Evolutionary conservation across 768 basidiomycete genomes (phyloP), one percentile per base, ranked within the genome.

Genomic region (Naganishia randhawae): DNA sequence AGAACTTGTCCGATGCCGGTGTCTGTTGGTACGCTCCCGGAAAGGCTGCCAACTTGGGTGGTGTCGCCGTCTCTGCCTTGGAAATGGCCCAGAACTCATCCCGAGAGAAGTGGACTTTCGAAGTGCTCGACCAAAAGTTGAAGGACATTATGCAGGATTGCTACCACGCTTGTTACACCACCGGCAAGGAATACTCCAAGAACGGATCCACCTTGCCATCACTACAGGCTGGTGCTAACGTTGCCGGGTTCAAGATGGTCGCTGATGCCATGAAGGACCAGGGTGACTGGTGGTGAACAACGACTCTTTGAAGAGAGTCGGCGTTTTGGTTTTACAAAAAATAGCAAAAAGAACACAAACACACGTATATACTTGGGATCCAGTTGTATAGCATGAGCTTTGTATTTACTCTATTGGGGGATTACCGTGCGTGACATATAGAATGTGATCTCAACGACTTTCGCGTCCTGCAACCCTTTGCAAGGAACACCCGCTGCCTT

Each of bases 21-120:
- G 82, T 84, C 67, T 81, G 85, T 62, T 89, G 86, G 86, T 89
- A 89, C 80, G 87, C 87, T 14, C 88, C 89, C 65, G 88, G 88
- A 69, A 90, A 87, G 78, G 83, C 82, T 63, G 79, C 82, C 77
- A 87, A 88, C 81, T 85, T 84, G 72, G 89, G 89, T 79, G 89
- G 89, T 81, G 89, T 90, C 65, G 88, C 87, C 45, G 87, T 88
- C 27, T 88, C 87, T 10, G 87, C 87, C 72, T 32, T 65, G 71
- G 89, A 89, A 82, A 89, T 89, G 88, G 86, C 87, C 1, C 88
- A 89, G 81, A 89, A 90, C 83, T 87, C 86, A 50, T 73, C 75
- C 35, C 70, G 78, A 74, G 84, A 85, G 75, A 82, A 83, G 50
- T 89, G 88, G 88, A 80, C 85, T 3, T 81, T 83, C 66, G 79